Evolutionary conservation across 2,329 filamentous ascomycete genomes (phyloP).

Genomic region (Diaporthe batatas): DNA sequence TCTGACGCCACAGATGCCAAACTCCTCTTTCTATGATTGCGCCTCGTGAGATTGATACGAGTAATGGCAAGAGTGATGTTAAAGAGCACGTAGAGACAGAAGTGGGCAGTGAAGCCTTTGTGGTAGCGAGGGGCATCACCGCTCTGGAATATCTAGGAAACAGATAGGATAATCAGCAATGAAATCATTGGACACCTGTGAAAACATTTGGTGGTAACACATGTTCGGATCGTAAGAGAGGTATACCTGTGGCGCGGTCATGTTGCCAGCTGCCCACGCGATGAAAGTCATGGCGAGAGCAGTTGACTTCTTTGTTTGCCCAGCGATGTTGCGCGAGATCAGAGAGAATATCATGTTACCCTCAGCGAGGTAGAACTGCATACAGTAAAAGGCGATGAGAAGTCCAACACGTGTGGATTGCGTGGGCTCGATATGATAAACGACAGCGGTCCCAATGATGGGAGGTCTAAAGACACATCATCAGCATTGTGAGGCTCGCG

Average conservation of each 20-base stretch:
- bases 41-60: slow-evolving; percentile 45
- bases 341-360: slow-evolving; percentile 58
- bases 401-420: slow-evolving; percentile 53
- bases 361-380: slow-evolving; percentile 58
- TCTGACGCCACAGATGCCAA: slow-evolving; percentile 27
- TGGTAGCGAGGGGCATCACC: slow-evolving; percentile 44
- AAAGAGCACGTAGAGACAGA: slow-evolving; percentile 53
- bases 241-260: slow-evolving; percentile 53
- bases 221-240: background rate
- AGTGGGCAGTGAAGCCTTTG: slow-evolving; percentile 53
- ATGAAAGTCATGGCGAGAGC: slow-evolving; percentile 57
- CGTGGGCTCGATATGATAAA: slow-evolving; percentile 52
- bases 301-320: slow-evolving; percentile 60
- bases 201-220: no score
- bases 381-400: slow-evolving; percentile 58
- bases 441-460: slow-evolving; percentile 56
- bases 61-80: slow-evolving; percentile 48
- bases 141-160: slow-evolving; percentile 43
- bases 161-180: background rate
- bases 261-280: slow-evolving; percentile 58
- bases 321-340: slow-evolving; percentile 56
- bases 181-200: background rate
- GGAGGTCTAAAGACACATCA: slow-evolving; percentile 46
- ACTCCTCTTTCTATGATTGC: slow-evolving; percentile 45
- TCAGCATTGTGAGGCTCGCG: background rate